Percentiles rank a stretch among this genome's conserved stretches.
Conservation (phyloP, 352 stramenopile species). For the Globisporangium canariense region DNA sequence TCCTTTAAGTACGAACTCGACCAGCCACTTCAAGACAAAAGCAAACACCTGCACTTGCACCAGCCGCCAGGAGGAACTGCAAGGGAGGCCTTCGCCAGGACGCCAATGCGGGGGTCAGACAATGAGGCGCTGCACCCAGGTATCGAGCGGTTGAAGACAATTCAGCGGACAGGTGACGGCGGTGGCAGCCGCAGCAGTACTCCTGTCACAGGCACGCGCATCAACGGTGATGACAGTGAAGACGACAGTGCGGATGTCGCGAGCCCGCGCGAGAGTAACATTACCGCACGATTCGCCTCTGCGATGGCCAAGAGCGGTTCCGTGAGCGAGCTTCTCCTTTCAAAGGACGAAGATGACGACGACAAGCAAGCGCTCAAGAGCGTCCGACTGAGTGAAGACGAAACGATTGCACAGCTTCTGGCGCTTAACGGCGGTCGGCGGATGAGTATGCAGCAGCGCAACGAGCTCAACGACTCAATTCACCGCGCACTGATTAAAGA, state of each 20-base stretch:
- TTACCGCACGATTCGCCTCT: background rate
- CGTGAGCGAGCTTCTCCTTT: background rate
- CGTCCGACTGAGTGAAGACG: background rate
- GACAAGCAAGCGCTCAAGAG: background rate
- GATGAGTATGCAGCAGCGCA: background rate
- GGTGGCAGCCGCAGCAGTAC: background rate
- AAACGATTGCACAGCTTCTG: background rate
- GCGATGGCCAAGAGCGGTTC: background rate
- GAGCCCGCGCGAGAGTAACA: slow-evolving; percentile 1
- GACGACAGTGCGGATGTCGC: background rate
- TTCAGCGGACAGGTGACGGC: background rate
- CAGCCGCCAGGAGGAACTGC: background rate
- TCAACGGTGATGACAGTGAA: background rate
- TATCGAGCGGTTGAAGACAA: background rate
- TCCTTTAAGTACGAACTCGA: background rate
- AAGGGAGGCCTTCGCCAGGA: background rate
- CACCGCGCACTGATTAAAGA: background rate
- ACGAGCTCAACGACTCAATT: slow-evolving; percentile 2
- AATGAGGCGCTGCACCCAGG: background rate
- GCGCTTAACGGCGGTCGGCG: background rate
- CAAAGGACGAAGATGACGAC: background rate
- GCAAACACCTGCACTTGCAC: background rate
- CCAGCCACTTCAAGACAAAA: background rate
- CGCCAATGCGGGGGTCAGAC: background rate
- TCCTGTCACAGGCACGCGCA: background rate